These are phyloP conservation scores for Penicillium diatomitis DNA, from an alignment of 495 filamentous ascomycete genomes.

Conservation along the genomic window DNA sequence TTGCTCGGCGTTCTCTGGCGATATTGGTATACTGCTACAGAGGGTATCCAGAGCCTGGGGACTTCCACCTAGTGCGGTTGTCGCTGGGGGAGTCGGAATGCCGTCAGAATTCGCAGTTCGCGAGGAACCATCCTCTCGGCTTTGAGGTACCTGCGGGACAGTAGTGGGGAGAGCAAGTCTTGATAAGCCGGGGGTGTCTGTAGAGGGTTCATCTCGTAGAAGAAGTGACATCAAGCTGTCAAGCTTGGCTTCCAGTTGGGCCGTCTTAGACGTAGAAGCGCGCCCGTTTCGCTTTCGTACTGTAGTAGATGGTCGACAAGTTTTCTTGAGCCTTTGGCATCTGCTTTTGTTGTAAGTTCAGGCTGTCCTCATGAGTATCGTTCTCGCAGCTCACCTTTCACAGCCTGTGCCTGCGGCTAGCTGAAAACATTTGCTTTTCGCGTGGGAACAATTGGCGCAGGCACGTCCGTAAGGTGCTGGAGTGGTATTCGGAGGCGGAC, in stretches of 20 bases:
- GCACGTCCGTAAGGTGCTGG: slow-evolving; percentile 38
- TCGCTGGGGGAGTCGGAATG: slow-evolving; percentile 11
- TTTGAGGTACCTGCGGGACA: slow-evolving; percentile 1
- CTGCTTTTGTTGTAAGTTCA: slow-evolving; percentile 17
- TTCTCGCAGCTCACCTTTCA: slow-evolving; percentile 31
- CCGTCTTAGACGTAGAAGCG: slow-evolving; percentile 17
- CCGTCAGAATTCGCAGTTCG: not conserved
- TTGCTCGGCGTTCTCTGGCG: slow-evolving; percentile 28
- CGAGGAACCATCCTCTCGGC: not conserved
- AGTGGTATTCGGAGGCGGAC: slow-evolving; percentile 8
- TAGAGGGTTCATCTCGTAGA: slow-evolving; percentile 16
- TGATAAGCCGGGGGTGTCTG: slow-evolving; percentile 8
- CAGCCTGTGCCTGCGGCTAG: slow-evolving; percentile 27
- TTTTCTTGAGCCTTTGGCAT: slow-evolving; percentile 40
- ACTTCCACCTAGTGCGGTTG: not conserved
- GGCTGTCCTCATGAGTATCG: not conserved
- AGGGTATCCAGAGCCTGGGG: slow-evolving; percentile 4
- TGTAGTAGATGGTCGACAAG: slow-evolving; percentile 28
- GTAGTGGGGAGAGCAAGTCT: slow-evolving; percentile 4
- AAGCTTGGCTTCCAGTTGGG: slow-evolving; percentile 43
- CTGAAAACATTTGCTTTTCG: slow-evolving; percentile 48
- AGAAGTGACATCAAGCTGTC: slow-evolving; percentile 41
- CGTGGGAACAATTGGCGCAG: slow-evolving; percentile 45
- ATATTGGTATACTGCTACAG: slow-evolving; percentile 9
- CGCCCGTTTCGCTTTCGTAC: slow-evolving; percentile 26